Conservation (phyloP, 768 basidiomycete genomes). For the Gloeophyllum trabeum region DNA sequence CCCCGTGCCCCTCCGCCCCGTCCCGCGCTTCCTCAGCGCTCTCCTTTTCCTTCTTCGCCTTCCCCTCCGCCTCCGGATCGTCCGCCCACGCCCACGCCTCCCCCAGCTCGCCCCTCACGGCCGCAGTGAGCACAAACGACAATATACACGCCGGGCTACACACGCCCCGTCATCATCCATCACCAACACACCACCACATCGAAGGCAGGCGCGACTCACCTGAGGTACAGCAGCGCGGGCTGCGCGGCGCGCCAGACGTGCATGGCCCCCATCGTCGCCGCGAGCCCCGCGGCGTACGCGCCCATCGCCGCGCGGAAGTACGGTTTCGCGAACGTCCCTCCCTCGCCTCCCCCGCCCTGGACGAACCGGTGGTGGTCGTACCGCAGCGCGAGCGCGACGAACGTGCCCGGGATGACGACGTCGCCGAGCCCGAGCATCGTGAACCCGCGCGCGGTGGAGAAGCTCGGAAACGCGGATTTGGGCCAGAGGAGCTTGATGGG, state of each 20-base stretch:
- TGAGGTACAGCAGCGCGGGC: constrained; percentile 88
- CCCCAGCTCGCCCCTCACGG: constrained; percentile 54
- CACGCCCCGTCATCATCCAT: neutral
- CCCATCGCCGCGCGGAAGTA: constrained; percentile 64
- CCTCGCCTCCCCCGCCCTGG: constrained; percentile 15
- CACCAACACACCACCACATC: neutral
- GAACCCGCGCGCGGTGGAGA: constrained; percentile 45
- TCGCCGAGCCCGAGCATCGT: constrained; percentile 93
- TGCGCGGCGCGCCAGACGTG: constrained; percentile 68
- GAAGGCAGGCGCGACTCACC: constrained; percentile 31
- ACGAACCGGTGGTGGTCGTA: constrained; percentile 55
- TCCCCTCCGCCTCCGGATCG: no score
- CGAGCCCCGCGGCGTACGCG: constrained; percentile 68
- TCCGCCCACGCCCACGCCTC: constrained; percentile 70
- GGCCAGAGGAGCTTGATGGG: constrained; percentile 93
- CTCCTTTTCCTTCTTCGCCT: neutral
- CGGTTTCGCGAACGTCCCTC: constrained; percentile 41
- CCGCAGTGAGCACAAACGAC: constrained; percentile 50
- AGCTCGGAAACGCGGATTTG: constrained; percentile 45
- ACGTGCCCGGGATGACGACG: constrained; percentile 55
- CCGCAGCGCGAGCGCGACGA: constrained; percentile 78
- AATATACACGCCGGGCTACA: constrained; percentile 66
- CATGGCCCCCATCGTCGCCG: constrained; percentile 78
- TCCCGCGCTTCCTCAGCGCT: neutral
- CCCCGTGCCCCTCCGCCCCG: neutral